phyloP scores from a whole-genome alignment of 768 basidiomycete species.

The Hebeloma cylindrosporum region DNA sequence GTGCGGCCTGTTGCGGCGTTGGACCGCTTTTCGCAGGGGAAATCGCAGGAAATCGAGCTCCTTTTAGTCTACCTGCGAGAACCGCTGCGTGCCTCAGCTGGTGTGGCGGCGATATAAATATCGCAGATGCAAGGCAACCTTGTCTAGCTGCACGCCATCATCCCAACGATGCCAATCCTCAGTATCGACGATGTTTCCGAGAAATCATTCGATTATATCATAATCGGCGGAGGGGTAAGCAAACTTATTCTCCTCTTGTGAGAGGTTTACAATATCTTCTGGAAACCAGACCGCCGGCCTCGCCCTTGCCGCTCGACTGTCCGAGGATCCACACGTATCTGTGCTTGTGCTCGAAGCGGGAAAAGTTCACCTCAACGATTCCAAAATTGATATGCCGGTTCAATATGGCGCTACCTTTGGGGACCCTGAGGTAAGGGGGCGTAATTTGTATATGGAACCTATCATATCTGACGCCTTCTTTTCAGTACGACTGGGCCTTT shows the following conservation, averaged over 20 bases:
- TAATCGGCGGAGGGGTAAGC: slow-evolving; percentile 21
- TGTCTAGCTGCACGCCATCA: too few relatives aligned
- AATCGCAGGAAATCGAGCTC: too few relatives aligned
- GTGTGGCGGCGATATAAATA: too few relatives aligned
- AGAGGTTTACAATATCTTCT: not conserved
- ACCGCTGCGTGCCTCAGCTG: too few relatives aligned
- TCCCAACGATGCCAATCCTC: slow-evolving; percentile 15
- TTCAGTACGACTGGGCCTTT: slow-evolving; percentile 38
- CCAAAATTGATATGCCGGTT: slow-evolving; percentile 32
- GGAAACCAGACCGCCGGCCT: slow-evolving; percentile 23
- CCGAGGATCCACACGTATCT: slow-evolving; percentile 28
- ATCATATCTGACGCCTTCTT: too few relatives aligned
- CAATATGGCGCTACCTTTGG: slow-evolving; percentile 29
- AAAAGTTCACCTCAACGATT: slow-evolving; percentile 32
- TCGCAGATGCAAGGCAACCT: too few relatives aligned
- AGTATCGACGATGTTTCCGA: slow-evolving; percentile 4
- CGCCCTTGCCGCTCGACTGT: slow-evolving; percentile 33
- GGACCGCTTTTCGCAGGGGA: too few relatives aligned
- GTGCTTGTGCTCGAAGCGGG: slow-evolving; percentile 42
- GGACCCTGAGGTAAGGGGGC: slow-evolving; percentile 29
- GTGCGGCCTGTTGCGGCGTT: too few relatives aligned
- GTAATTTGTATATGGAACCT: too few relatives aligned
- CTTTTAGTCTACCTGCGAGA: too few relatives aligned
- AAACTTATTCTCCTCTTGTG: not conserved
- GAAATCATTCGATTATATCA: slow-evolving; percentile 17